Evolutionary conservation across 73 alveolate species (phyloP).

Genomic region (Symbiodinium pilosum): DNA sequence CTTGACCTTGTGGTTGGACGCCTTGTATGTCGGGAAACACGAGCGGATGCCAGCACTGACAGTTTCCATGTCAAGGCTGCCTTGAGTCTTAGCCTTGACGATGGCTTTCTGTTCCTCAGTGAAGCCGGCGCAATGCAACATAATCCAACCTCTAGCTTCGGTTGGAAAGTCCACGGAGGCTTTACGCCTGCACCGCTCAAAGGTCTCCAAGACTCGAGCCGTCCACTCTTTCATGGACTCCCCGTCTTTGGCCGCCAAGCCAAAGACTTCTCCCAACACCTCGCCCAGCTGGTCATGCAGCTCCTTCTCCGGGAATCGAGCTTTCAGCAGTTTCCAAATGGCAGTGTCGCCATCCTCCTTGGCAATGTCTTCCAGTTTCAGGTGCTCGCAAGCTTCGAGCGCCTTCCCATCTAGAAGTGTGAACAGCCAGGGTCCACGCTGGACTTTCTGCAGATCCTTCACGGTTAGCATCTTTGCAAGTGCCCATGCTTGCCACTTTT

Average conservation of each 20-base stretch:
- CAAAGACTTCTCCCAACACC: background rate
- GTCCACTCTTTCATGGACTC: slow-evolving; percentile 7
- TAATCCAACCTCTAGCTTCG: background rate
- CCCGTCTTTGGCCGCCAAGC: background rate
- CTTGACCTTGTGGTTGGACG: background rate
- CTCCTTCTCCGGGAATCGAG: slow-evolving; percentile 11
- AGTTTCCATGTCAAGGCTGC: background rate
- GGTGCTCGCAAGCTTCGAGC: background rate
- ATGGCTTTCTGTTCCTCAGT: background rate
- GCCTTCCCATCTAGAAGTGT: background rate
- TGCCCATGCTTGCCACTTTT: slow-evolving; percentile 5
- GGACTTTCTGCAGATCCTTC: background rate
- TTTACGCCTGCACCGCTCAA: background rate
- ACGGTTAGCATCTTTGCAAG: background rate
- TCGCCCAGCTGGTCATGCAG: background rate
- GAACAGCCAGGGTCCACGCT: background rate
- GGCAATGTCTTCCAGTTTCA: background rate
- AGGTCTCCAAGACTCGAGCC: background rate
- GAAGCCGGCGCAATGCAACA: background rate
- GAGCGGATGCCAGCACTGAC: background rate
- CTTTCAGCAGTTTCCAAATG: background rate
- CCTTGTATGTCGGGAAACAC: background rate
- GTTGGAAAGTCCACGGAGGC: background rate
- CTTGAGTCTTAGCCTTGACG: background rate
- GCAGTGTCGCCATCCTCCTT: background rate